Base-by-base conservation (phyloP, 371 early-diverging fungal genomes). In the Dinochytrium kinnereticum region DNA sequence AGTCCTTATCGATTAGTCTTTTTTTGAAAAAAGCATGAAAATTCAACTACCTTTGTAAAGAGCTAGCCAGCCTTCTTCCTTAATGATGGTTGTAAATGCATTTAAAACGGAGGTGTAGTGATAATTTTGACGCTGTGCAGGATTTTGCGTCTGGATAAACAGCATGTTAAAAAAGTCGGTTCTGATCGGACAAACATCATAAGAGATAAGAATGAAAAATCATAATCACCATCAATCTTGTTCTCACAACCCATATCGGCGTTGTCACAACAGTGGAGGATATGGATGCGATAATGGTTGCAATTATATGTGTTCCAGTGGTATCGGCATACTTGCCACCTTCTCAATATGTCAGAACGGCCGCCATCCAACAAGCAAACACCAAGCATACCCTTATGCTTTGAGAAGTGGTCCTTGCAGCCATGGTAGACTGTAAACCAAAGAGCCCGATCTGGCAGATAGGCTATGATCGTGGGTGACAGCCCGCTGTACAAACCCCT, bases 191-290 rank as follows among this genome's bases (percentile, higher is more conserved):
- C 53, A 40, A 44, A 7, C 17, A 3, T 51, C 55, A 13, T 51
- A 24, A 61, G 26, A 7, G 0, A 51, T n/a, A n/a, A 1, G n/a
- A 15, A 19, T 1, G n/a, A 13, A 17, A 19, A 44, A 44, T 1
- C 57, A 30, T 34, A 53, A 64, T 72, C 86, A 91, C 92, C 95
- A 96, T 95, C 59, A 96, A 88, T 64, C 96, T 86, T 28, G 96
- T 95, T 79, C 95, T 93, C 38, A 96, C 90, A 19, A 98, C 95
- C 98, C 98, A 98, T 21, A 96, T 79, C 13, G 98, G 98, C 65
- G 95, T 96, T 2, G 95, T 95, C 40, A 89, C 79, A 0, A 88
- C 81, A 19, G 94, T 94, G 24, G 92, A 91, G 1, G 92, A 81
- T 24, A 90, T 88, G 28, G 96, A 95, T n/a, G 98, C 95, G 33